Conservation (phyloP, 176 grass and related monocot species). For the Carex parvula region DNA sequence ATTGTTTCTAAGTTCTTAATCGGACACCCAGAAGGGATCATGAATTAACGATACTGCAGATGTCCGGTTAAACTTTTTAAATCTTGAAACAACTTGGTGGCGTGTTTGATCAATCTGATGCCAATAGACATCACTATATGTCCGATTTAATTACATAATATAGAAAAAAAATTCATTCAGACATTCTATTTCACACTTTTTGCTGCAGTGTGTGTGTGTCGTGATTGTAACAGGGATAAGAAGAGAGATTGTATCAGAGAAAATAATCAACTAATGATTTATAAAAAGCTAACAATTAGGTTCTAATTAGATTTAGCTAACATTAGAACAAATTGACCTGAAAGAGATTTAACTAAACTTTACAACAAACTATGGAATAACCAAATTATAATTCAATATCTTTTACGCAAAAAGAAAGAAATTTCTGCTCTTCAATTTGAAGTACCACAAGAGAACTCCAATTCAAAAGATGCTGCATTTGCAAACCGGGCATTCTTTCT, state of each 20-base stretch:
- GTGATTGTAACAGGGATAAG: background rate
- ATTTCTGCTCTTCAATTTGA: background rate
- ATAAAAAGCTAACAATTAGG: background rate
- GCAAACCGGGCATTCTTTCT: constrained; percentile 68
- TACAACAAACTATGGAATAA: background rate
- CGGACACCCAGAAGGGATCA: too few relatives aligned
- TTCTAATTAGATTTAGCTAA: background rate
- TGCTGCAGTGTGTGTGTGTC: background rate
- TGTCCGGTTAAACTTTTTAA: too few relatives aligned
- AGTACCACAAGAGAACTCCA: too few relatives aligned
- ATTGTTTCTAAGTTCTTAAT: too few relatives aligned
- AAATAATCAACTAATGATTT: background rate
- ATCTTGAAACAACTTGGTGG: too few relatives aligned
- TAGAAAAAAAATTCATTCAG: too few relatives aligned
- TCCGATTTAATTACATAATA: too few relatives aligned
- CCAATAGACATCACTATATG: too few relatives aligned
- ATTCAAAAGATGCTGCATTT: constrained; percentile 52
- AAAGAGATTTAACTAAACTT: background rate
- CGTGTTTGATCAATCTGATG: too few relatives aligned
- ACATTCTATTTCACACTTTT: background rate
- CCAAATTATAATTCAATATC: background rate
- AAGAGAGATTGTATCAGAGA: background rate
- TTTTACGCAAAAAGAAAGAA: background rate
- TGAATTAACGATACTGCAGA: too few relatives aligned
- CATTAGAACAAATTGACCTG: background rate